Base-by-base conservation (phyloP, 768 basidiomycete genomes). In the Cubamyces sp. region DNA sequence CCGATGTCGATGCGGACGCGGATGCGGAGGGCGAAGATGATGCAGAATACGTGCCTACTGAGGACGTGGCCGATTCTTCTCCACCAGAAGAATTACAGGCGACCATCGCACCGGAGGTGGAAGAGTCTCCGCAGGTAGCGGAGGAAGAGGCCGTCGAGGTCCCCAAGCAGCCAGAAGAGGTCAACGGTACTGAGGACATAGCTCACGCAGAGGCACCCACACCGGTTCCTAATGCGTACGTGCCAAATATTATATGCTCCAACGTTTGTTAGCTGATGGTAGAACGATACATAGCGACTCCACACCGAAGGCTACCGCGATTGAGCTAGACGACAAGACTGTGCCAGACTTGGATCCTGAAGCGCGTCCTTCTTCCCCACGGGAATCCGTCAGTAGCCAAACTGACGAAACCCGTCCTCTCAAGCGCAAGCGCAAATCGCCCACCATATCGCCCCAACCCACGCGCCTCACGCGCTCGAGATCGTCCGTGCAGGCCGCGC, bases 341-440 rank as follows among this genome's bases (percentile, higher is more conserved):
- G 45, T 15, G 1, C 16, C 16, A 1, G 56, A n/a, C 3, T 25
- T 6, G 23, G 23, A 34, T 1, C 42, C 16, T 14, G 42, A 42
- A 12, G 42, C 19, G 15, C 42, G 60, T 18, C n/a, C 53, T 26
- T 49, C 65, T 19, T 47, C 60, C 3, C 56, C 54, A 0, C 49
- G 40, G 1, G 59, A 62, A 7, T 41, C 39, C 5, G 56, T 54
- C 34, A 23, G 55, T 15, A 63, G 60, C 14, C 54, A 67, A 37
- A 47, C 19, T 8, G 43, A 49, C 15, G 57, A 58, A 21, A 43
- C 46, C 3, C 50, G 62, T 19, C 28, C 58, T 2, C 55, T 66
- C 39, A 74, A 71, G 60, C 71, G 74, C 57, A 75, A 74, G 58
- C 66, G 69, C 23, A 64, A 28, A 11, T 57, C 65, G 8, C 64